Conservation (phyloP, 2,329 filamentous ascomycete species). For the Fusarium falciforme region DNA sequence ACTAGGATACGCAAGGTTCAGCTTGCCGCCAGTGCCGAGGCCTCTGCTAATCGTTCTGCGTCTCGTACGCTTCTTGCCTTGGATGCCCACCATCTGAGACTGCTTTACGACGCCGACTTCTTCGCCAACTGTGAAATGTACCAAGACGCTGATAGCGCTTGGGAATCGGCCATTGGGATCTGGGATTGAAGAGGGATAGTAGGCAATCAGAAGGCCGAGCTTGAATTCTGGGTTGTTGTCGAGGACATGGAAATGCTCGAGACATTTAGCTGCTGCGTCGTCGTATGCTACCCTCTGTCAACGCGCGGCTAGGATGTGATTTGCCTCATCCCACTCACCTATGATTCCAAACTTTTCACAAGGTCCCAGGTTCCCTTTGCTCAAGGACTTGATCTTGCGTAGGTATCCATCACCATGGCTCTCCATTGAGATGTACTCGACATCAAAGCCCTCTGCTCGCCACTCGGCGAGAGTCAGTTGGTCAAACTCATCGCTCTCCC, state of each 20-base stretch:
- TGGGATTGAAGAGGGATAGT: constrained; percentile 58
- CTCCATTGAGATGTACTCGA: constrained; percentile 56
- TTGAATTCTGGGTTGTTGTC: constrained; percentile 59
- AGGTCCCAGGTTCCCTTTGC: constrained; percentile 48
- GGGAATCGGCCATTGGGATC: constrained; percentile 57
- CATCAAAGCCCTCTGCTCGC: constrained; percentile 57
- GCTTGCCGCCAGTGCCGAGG: constrained; percentile 51
- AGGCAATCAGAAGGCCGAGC: constrained; percentile 56
- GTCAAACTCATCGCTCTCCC: constrained; percentile 57
- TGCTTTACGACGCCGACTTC: constrained; percentile 56
- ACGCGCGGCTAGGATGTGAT: neutral
- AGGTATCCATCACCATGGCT: constrained; percentile 49
- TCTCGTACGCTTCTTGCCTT: constrained; percentile 54
- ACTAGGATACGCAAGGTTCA: constrained; percentile 52
- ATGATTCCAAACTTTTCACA: constrained; percentile 59
- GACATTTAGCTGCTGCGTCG: constrained; percentile 55
- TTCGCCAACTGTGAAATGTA: constrained; percentile 53
- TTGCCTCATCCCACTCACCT: constrained; percentile 42
- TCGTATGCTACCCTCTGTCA: constrained; percentile 51
- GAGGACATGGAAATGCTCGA: constrained; percentile 58
- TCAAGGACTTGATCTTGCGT: constrained; percentile 49
- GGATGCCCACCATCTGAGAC: constrained; percentile 57
- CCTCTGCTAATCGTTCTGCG: constrained; percentile 51
- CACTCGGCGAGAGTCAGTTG: constrained; percentile 51
- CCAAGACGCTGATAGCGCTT: constrained; percentile 52